phyloP scores from a whole-genome alignment of 345 rosid species.

The Limnanthes douglasii region DNA sequence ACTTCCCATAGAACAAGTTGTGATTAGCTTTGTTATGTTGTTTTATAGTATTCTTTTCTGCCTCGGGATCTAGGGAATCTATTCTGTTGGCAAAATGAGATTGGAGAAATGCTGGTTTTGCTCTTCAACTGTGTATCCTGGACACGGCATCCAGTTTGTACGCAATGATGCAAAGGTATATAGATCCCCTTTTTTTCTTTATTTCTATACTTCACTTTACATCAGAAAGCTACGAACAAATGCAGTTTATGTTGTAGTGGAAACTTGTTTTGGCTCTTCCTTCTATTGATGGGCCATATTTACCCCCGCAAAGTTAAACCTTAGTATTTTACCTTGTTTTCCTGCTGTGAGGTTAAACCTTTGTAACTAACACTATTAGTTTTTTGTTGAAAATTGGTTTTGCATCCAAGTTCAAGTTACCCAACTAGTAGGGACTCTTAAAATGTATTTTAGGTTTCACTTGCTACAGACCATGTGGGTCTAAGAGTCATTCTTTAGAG shows the following conservation, averaged over 20 bases:
- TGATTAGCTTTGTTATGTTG: not conserved
- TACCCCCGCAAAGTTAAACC: too few species aligned
- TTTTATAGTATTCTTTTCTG: not conserved
- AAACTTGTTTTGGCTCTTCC: not conserved
- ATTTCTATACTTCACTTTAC: not conserved
- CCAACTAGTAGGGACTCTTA: too few species aligned
- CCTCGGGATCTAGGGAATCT: not conserved
- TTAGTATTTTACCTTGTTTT: too few species aligned
- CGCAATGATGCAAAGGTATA: slow-evolving; percentile 83
- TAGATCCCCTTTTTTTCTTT: not conserved
- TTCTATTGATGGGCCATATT: not conserved
- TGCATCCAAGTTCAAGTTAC: too few species aligned
- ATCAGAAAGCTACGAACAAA: not conserved
- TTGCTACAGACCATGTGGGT: too few species aligned
- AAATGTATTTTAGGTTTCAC: too few species aligned
- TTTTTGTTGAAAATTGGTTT: too few species aligned
- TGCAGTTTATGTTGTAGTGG: not conserved
- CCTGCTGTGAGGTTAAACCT: too few species aligned
- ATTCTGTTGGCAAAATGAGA: slow-evolving; percentile 39
- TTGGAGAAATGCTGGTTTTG: slow-evolving; percentile 95
- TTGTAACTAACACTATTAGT: too few species aligned
- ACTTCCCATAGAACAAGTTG: too few species aligned
- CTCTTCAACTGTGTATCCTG: slow-evolving; percentile 81
- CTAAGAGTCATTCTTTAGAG: too few species aligned
- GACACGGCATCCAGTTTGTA: slow-evolving; percentile 78